A percentile compares a stretch with the other conserved stretches of the same genome.
These are phyloP conservation scores for Linaria vulgaris DNA, from an alignment of 257 asterid genomes.

Conservation along the genomic window DNA sequence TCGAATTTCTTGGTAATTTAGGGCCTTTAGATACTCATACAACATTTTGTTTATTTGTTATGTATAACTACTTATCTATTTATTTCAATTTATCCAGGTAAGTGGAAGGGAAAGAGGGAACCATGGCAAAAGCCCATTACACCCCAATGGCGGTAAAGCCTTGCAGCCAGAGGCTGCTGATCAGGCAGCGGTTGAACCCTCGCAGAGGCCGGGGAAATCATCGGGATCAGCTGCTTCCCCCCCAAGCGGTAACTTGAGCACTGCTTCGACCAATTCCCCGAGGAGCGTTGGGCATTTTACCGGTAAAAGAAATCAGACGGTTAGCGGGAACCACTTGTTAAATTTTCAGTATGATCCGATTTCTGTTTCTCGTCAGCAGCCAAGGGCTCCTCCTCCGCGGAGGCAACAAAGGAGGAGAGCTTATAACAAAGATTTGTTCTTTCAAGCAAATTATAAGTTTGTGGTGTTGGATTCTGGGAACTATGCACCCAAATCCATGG, in stretches of 20 bases:
- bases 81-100: constrained; percentile 42
- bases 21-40: too few relatives aligned
- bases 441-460: constrained; percentile 96
- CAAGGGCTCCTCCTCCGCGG: constrained; percentile 62
- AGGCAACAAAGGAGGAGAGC: constrained; percentile 68
- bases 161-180: constrained; percentile 32
- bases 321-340: constrained; percentile 82
- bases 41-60: too few relatives aligned
- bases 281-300: constrained; percentile 42
- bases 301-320: constrained; percentile 59
- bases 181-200: constrained; percentile 29
- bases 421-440: constrained; percentile 88
- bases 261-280: constrained; percentile 39
- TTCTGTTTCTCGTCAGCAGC: constrained; percentile 59
- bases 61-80: not conserved
- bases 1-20: too few relatives aligned
- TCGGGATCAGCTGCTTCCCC: too few relatives aligned
- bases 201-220: constrained; percentile 32
- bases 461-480: constrained; percentile 76
- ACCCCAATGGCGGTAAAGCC: constrained; percentile 32
- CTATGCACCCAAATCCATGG: constrained; percentile 58
- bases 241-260: constrained; percentile 28
- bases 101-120: constrained; percentile 32
- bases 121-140: constrained; percentile 31
- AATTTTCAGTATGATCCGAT: constrained; percentile 87